Evolutionary conservation across 2,329 filamentous ascomycete species (phyloP), one percentile per base, ranked within the genome.

Genomic region (Myrmaecium sp.): DNA sequence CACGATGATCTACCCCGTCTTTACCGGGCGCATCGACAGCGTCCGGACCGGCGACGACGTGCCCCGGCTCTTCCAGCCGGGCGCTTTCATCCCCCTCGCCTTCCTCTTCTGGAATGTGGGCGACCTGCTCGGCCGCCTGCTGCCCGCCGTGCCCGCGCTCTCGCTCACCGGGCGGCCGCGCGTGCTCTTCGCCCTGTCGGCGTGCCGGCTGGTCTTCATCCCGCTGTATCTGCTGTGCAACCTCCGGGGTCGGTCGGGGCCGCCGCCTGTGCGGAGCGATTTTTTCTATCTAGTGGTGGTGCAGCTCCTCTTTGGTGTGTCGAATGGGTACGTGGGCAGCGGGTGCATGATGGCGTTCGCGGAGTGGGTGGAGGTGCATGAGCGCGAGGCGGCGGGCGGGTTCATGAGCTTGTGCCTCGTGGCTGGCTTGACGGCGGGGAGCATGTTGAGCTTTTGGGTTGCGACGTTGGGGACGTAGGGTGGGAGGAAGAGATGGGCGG

Each of bases 341-440:
- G 77, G 68, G 38, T 82, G 78, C 49, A 95, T 98, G 84, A 92
- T 95, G 69, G 77, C 77, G 1, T 76, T 83, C 1, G 69, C 67
- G 0, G 71, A 79, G 37, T 86, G 74, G 68, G 84, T 95, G 1
- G 74, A 75, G 4, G 69, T 75, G 2, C 71, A 74, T 6, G 86
- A 98, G 57, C 64, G 78, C 17, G 83, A 93, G 55, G 84, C 82
- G 5, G 74, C 83, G 0, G 89, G 86, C 24, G 82, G 78, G 1
- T 95, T 95, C 49, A 95, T 98, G 89, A 77, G 79, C 3, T 51
- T 94, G 35, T 82, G 76, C 49, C 66, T 95, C n/a, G 80, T 94
- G 11, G 70, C 68, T 4, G 89, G 89, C 0, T 54, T 95, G 52
- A 69, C 82, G 2, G 62, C 64, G 14, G 89, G 89, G n/a, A 95